Evolutionary conservation across 75 land plant species (phyloP).

Genomic region (Cupressus sempervirens): DNA sequence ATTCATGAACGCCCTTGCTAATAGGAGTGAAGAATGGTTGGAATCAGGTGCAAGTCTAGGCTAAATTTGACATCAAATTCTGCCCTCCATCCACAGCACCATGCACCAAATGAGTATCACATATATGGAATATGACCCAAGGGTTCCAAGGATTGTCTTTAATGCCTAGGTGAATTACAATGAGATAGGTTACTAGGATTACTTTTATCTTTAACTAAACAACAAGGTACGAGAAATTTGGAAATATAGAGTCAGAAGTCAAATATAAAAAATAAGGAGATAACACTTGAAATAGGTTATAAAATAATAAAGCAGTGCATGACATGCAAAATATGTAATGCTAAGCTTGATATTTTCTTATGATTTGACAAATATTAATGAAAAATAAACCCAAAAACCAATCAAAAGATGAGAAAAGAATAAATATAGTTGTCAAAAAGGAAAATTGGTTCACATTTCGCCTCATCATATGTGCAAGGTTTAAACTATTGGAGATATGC

Average conservation of each 20-base stretch:
- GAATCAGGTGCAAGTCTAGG: not conserved
- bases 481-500: no score
- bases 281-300: not conserved
- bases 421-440: not conserved
- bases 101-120: not conserved
- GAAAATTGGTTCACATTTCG: not conserved
- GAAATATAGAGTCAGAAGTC: not conserved
- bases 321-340: not conserved
- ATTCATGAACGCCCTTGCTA: not conserved
- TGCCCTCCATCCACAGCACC: not conserved
- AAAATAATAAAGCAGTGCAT: not conserved
- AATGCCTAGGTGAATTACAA: not conserved
- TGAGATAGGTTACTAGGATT: not conserved
- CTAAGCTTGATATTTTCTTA: not conserved
- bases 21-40: not conserved
- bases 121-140: not conserved
- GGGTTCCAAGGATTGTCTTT: not conserved
- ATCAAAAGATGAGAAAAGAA: not conserved
- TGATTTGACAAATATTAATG: not conserved
- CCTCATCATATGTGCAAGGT: no score
- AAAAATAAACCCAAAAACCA: not conserved
- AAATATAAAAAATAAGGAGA: not conserved
- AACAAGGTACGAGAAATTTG: not conserved
- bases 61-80: not conserved
- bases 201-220: not conserved